Evolutionary conservation across 805 yeast genomes (phyloP), one percentile per base, ranked within the genome.

Genomic region (Candida ponderosae): DNA sequence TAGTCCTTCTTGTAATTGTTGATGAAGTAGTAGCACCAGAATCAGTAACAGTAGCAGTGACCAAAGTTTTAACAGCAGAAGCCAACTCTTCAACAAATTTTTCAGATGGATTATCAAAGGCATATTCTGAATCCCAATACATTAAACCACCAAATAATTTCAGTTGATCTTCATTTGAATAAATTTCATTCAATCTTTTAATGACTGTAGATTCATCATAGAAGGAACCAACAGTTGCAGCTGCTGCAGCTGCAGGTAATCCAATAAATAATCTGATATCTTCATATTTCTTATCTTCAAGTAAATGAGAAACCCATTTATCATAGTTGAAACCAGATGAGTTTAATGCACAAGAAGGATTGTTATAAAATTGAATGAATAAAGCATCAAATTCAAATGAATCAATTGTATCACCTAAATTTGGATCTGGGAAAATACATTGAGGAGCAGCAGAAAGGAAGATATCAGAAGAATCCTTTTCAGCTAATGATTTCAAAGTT

Each of bases 101-200:
- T n/a, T n/a, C n/a, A n/a, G n/a, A n/a, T n/a, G n/a, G n/a, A n/a
- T n/a, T n/a, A n/a, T n/a, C n/a, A n/a, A n/a, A 21, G 11, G 24
- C 24, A 21, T 81, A 82, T 31, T 88, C 78, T 13, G 95, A 95
- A 59, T 87, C 95, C 97, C 97, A 89, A 42, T 88, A 63, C 71
- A 81, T 76, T 51, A 89, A 70, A 44, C 97, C 97, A 36, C 95
- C 96, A 54, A 88, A 83, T 45, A 62, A 55, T 1, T 53, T 31
- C n/a, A 40, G 32, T 9, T 32, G 27, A 1, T 18, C 7, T 11
- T 38, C 29, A 17, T 37, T 17, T 1, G 16, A 14, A 13, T 38
- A 31, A 18, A 57, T 44, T 11, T 42, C 41, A 10, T 39, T 33
- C n/a, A 65, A 38, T 31, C 54, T 65, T 4, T 41, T 32, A n/a